phyloP scores from a whole-genome alignment of 2,329 filamentous ascomycete genomes.

The Alternaria longipes region DNA sequence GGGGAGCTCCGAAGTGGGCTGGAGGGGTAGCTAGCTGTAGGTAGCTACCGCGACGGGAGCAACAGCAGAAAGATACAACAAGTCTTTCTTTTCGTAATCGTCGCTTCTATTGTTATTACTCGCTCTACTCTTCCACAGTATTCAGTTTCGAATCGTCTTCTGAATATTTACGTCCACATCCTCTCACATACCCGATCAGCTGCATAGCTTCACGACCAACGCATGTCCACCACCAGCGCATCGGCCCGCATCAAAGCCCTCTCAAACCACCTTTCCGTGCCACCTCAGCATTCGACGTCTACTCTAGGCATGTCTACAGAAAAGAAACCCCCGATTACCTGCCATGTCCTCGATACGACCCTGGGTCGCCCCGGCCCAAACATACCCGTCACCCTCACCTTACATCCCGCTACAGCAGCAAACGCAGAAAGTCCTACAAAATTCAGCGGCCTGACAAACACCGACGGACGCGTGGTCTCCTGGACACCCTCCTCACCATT shows the following conservation, averaged over 20 bases:
- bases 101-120: not conserved
- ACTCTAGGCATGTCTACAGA: constrained; percentile 25
- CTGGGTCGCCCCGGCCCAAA: constrained; percentile 72
- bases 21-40: constrained; percentile 13
- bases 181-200: not conserved
- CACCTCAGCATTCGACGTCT: not conserved
- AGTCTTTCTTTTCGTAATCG: not conserved
- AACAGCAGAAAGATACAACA: not conserved
- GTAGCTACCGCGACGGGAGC: constrained; percentile 2
- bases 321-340: constrained; percentile 72
- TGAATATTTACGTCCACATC: not conserved
- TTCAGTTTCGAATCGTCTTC: not conserved
- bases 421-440: constrained; percentile 54
- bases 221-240: constrained; percentile 30
- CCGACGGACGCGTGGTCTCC: constrained; percentile 75
- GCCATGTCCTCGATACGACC: constrained; percentile 87
- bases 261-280: constrained; percentile 26
- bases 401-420: constrained; percentile 42
- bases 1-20: constrained; percentile 12
- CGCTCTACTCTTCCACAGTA: not conserved
- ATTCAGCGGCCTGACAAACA: constrained; percentile 73
- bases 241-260: constrained; percentile 33
- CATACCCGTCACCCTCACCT: constrained; percentile 72
- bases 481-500: constrained; percentile 68
- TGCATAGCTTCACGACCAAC: not conserved